phyloP scores from a whole-genome alignment of 2,329 filamentous ascomycete species.

The Peltaster fructicola region DNA sequence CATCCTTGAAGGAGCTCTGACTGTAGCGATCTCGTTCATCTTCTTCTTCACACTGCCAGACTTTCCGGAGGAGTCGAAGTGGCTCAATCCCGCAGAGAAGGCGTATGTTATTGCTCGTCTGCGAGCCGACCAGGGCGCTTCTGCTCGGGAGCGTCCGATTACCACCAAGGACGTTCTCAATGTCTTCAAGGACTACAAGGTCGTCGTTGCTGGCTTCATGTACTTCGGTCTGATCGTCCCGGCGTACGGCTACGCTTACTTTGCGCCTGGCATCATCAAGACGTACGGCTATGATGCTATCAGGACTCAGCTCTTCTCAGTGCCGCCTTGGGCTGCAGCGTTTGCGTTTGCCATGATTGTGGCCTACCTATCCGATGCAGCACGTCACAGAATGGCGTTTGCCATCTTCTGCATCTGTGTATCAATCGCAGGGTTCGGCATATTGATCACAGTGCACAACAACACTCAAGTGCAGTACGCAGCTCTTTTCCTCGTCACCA shows the following conservation, averaged over 20 bases:
- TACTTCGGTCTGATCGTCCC: slow-evolving; percentile 31
- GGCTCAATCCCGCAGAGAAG: slow-evolving; percentile 29
- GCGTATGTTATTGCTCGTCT: slow-evolving; percentile 29
- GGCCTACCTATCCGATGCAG: slow-evolving; percentile 53
- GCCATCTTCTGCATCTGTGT: slow-evolving; percentile 50
- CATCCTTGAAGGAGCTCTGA: slow-evolving; percentile 43
- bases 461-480: slow-evolving; percentile 53
- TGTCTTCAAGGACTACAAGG: slow-evolving; percentile 32
- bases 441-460: slow-evolving; percentile 55
- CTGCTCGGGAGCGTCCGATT: slow-evolving; percentile 27
- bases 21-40: slow-evolving; percentile 24
- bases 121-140: slow-evolving; percentile 29
- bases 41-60: slow-evolving; percentile 32
- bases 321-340: slow-evolving; percentile 49
- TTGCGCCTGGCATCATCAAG: slow-evolving; percentile 30
- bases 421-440: slow-evolving; percentile 55
- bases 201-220: slow-evolving; percentile 33
- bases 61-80: slow-evolving; percentile 33
- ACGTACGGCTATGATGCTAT: slow-evolving; percentile 34
- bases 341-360: slow-evolving; percentile 65
- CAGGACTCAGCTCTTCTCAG: slow-evolving; percentile 35
- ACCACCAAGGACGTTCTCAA: slow-evolving; percentile 24
- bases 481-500: slow-evolving; percentile 65
- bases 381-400: slow-evolving; percentile 59
- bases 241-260: slow-evolving; percentile 28